phyloP scores from a whole-genome alignment of 176 grass and related monocot genomes.

The Urochloa ruziziensis region DNA sequence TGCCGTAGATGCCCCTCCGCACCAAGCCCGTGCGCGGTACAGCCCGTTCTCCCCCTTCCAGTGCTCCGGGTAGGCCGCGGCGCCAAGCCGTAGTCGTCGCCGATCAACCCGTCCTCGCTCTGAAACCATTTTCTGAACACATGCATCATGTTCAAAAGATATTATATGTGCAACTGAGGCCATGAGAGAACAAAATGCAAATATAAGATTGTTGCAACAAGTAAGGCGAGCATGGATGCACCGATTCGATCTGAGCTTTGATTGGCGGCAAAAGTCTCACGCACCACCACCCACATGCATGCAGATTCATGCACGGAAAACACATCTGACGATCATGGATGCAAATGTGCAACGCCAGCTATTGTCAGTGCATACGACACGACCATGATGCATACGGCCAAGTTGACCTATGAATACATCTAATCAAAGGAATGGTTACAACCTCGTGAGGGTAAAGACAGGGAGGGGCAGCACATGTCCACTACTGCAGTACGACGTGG shows the following conservation, averaged over 20 bases:
- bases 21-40: slow-evolving; percentile 52
- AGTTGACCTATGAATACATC: too few species aligned
- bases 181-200: too few species aligned
- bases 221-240: neutral
- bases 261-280: slow-evolving; percentile 6
- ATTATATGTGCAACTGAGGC: neutral
- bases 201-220: neutral
- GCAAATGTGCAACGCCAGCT: too few species aligned
- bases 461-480: too few species aligned
- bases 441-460: too few species aligned
- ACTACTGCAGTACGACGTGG: too few species aligned
- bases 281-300: neutral
- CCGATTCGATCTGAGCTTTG: neutral
- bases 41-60: slow-evolving; percentile 61
- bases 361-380: neutral
- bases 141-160: too few species aligned
- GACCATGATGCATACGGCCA: neutral
- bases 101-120: slow-evolving; percentile 43
- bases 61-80: slow-evolving; percentile 35
- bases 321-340: neutral
- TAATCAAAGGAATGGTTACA: too few species aligned
- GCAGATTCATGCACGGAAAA: neutral
- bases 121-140: neutral
- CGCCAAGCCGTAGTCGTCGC: slow-evolving; percentile 56
- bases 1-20: slow-evolving; percentile 57